Base-by-base conservation (phyloP, 2,329 filamentous ascomycete genomes). In the Ophiognomonia clavigignenti-juglandacearum region DNA sequence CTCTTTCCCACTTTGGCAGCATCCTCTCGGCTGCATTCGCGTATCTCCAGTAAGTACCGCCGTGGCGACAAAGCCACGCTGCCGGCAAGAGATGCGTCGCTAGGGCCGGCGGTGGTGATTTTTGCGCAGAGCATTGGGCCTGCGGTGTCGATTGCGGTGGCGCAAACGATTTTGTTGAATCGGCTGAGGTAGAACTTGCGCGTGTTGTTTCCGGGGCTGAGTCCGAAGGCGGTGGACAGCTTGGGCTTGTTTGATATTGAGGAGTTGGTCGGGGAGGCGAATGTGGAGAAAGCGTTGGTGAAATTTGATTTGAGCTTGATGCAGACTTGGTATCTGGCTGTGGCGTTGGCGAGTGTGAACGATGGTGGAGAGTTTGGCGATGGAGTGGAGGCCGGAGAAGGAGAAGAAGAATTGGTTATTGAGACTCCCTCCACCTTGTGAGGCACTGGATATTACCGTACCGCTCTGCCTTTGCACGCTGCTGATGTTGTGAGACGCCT, bases 91-190 rank as follows among this genome's bases (percentile, higher is more conserved):
- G 45, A 43, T 19, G 23, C 27, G 10, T 16, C 22, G 6, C 14
- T 45, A 18, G 45, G 39, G 3, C 23, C 39, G 11, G 36, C 39
- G 7, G 37, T 48, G 23, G 43, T 46, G 19, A 40, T 46, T 39
- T 53, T 69, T 52, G 58, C 61, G 14, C 68, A 71, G 51, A 68
- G 62, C 6, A 57, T 72, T 18, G 69, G 69, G 6, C 68, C 67
- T 9, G 67, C 68, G 1, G 60, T 72, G 27, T 65, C 66, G 51
- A 59, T 70, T 24, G 65, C 67, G 2, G 62, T 64, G 13, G 68
- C 62, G 2, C 64, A 71, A 50, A 58, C 60, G 1, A 60, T 63
- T 1, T 67, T 71, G 31, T 52, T 64, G 3, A 69, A 68, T 42
- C 43, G 45, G 3, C 37, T 66, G 6, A 48, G 61, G 3, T 45